phyloP scores from a whole-genome alignment of 2,329 filamentous ascomycete species.

The Aureobasidium sp. region DNA sequence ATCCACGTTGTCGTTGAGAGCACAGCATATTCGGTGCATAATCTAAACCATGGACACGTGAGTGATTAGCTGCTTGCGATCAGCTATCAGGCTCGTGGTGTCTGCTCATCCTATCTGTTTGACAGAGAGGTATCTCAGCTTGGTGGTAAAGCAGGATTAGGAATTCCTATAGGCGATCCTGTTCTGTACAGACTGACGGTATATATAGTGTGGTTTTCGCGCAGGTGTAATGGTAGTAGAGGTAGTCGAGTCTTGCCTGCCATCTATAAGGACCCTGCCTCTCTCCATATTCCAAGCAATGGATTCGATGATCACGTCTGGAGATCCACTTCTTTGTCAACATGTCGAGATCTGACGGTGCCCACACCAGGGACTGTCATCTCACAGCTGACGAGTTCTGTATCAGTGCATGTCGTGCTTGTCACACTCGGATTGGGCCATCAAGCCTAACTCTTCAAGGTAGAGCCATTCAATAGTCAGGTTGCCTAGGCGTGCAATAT shows the following conservation, averaged over 20 bases:
- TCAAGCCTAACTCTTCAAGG: not conserved
- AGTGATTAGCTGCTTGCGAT: not conserved
- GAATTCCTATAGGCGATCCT: not conserved
- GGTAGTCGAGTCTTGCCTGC: not conserved
- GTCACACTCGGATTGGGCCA: not conserved
- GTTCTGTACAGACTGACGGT: not conserved
- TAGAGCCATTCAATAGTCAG: not conserved
- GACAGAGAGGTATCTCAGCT: not conserved
- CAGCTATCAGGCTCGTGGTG: not conserved
- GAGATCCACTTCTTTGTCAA: not conserved
- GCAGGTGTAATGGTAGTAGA: not conserved
- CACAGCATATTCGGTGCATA: not conserved
- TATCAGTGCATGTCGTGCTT: slow-evolving; percentile 3
- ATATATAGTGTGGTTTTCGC: not conserved
- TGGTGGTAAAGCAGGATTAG: not conserved
- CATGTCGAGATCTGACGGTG: not conserved
- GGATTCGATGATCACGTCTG: too few relatives aligned
- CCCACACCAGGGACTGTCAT: not conserved
- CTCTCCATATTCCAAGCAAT: not conserved
- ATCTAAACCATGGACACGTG: not conserved
- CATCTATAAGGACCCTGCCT: not conserved
- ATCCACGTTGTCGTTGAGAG: not conserved
- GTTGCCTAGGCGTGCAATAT: not conserved
- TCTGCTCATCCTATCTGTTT: not conserved
- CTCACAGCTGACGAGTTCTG: not conserved